These are phyloP conservation scores for Magnolia kwangsiensis DNA, from an alignment of 164 flowering plant species.

Conservation along the genomic window DNA sequence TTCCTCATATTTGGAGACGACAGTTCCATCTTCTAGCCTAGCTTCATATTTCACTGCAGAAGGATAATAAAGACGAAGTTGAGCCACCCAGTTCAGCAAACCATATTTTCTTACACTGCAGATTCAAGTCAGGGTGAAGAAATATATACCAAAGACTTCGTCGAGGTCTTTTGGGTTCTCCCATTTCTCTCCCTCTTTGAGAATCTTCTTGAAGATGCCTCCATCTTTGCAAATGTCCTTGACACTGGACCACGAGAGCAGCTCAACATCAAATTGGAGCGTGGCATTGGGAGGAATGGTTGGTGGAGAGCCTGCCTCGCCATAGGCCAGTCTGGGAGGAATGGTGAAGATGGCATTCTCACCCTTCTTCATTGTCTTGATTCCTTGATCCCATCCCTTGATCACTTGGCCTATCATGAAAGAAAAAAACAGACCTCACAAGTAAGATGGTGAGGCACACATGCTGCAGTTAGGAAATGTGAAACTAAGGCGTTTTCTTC, in stretches of 20 bases:
- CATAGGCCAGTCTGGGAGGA: slow-evolving; percentile 88
- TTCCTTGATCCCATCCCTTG: slow-evolving; percentile 95
- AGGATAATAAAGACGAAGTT: background rate
- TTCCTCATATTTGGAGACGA: slow-evolving; percentile 48
- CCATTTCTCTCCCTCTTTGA: slow-evolving; percentile 90
- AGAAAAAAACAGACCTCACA: background rate
- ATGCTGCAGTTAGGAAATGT: too few relatives aligned
- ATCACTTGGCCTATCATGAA: slow-evolving; percentile 76
- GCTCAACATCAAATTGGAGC: slow-evolving; percentile 86
- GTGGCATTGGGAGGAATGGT: slow-evolving; percentile 95
- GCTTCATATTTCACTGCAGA: slow-evolving; percentile 79
- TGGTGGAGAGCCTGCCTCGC: slow-evolving; percentile 83
- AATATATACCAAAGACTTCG: slow-evolving; percentile 73
- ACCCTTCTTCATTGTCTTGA: slow-evolving; percentile 97
- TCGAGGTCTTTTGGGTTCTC: slow-evolving; percentile 92
- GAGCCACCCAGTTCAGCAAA: background rate
- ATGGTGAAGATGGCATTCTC: slow-evolving; percentile 91
- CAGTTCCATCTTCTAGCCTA: slow-evolving; percentile 71
- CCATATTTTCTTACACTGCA: too few relatives aligned
- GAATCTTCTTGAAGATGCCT: slow-evolving; percentile 80
- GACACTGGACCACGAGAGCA: slow-evolving; percentile 89
- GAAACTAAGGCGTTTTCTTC: too few relatives aligned
- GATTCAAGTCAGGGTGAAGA: background rate
- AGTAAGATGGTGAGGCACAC: background rate
- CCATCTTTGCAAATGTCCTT: slow-evolving; percentile 99